Base-by-base conservation (phyloP, 2,329 filamentous ascomycete species). In the Hymenoscyphus albidus region DNA sequence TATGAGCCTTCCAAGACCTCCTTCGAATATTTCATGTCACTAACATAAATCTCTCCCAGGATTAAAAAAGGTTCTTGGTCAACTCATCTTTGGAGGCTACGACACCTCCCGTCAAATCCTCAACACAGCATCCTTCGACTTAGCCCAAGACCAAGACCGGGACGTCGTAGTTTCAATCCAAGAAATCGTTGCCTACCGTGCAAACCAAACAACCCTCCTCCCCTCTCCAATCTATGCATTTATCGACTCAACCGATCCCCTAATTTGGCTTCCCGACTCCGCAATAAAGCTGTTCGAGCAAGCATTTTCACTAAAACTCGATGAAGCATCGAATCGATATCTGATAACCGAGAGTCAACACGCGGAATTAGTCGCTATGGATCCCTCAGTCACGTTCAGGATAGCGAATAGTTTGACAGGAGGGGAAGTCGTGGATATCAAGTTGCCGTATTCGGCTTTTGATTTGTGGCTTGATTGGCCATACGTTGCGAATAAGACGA, bases 31-130 rank as follows among this genome's bases (percentile, higher is more conserved):
- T 35, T 10, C 5, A 51, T 51, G n/a, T 51, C n/a, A 51, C 44
- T 51, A 51, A 51, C n/a, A 22, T 22, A n/a, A 16, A 22, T 18
- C 6, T 35, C 35, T 38, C 7, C 31, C 35, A 67, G 65, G 59
- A 55, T 70, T 73, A 1, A 71, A 67, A 10, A 72, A 74, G 13
- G 76, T 56, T 67, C 76, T 76, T 57, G 77, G 77, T 6, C 76
- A 77, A 48, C 66, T 79, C 10, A 76, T 77, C 9, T 74, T 79
- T 42, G 76, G 75, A 6, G 78, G 78, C 6, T 79, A 79, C 63
- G 77, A 79, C 62, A 71, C 73, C 0, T 77, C 77, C 1, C 75
- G 76, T 35, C 78, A 78, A 66, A 66, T 58, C 0, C 71, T 74
- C 38, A 78, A 77, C 63, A 68, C 72, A 6, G 74, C 74, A 3